These are phyloP conservation scores for Stephania cephalantha DNA, from an alignment of 164 flowering plant genomes.

Conservation along the genomic window DNA sequence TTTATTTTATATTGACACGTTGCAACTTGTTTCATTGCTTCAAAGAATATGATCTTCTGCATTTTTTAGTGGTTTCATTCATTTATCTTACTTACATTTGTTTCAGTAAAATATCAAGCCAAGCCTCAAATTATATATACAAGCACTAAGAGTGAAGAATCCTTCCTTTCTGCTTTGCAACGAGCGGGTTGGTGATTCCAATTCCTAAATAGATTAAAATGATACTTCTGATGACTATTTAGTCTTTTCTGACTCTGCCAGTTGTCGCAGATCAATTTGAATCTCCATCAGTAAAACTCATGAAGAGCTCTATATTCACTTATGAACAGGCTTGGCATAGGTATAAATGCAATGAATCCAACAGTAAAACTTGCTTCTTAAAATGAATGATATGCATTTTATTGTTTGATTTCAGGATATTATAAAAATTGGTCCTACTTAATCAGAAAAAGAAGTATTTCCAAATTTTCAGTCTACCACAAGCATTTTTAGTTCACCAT, in stretches of 20 bases:
- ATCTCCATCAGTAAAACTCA: constrained; percentile 61
- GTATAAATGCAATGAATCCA: constrained; percentile 22
- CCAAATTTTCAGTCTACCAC: background rate
- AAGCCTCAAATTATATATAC: constrained; percentile 71
- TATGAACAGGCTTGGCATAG: constrained; percentile 99
- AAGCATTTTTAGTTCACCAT: too few relatives aligned
- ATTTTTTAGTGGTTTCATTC: background rate
- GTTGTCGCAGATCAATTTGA: constrained; percentile 56
- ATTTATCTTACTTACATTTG: constrained; percentile 8
- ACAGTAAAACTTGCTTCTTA: background rate
- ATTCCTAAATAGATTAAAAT: background rate
- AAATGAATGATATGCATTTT: background rate
- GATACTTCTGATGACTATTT: background rate
- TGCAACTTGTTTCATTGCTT: constrained; percentile 5
- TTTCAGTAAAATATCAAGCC: constrained; percentile 90
- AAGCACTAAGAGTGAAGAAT: constrained; percentile 87
- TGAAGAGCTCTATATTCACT: constrained; percentile 92
- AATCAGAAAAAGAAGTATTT: background rate
- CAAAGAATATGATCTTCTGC: background rate
- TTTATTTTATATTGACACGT: background rate
- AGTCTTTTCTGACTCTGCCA: constrained; percentile 16
- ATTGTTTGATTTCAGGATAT: background rate
- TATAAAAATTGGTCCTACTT: background rate
- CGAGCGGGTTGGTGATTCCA: constrained; percentile 48
- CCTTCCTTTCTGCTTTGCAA: constrained; percentile 75